Percentiles rank a stretch among this genome's conserved stretches.
phyloP scores from a whole-genome alignment of 1,284 basidiomycete genomes.

The Leccinum solheimii region DNA sequence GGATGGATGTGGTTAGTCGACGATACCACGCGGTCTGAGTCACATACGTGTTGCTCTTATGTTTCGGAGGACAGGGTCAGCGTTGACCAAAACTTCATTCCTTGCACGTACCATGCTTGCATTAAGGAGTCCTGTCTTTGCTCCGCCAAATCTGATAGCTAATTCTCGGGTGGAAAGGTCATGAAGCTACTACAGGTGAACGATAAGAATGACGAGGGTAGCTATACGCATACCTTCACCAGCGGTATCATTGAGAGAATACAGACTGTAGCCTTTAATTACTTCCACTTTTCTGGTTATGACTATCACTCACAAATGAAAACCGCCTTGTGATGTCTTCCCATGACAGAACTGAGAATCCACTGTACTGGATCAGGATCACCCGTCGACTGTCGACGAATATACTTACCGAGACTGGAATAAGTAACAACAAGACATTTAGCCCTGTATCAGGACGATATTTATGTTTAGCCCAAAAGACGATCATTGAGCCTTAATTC shows the following conservation, averaged over 20 bases:
- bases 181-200: slow-evolving; percentile 52
- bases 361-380: slow-evolving; percentile 46
- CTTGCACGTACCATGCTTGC: slow-evolving; percentile 67
- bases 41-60: slow-evolving; percentile 69
- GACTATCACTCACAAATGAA: slow-evolving; percentile 57
- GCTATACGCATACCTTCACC: slow-evolving; percentile 55
- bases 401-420: slow-evolving; percentile 60
- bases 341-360: slow-evolving; percentile 58
- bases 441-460: slow-evolving; percentile 47
- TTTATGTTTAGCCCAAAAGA: background rate
- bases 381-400: background rate
- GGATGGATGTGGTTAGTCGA: slow-evolving; percentile 1
- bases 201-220: background rate
- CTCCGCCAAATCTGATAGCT: slow-evolving; percentile 72
- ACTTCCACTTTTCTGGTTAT: background rate
- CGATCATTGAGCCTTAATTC: slow-evolving; percentile 19
- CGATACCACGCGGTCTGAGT: background rate
- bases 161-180: slow-evolving; percentile 80
- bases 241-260: slow-evolving; percentile 68
- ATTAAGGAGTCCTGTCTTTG: slow-evolving; percentile 77
- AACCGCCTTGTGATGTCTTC: slow-evolving; percentile 56
- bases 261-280: slow-evolving; percentile 48
- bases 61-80: slow-evolving; percentile 15
- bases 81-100: background rate
- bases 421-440: slow-evolving; percentile 57